Conservation (phyloP, 2,329 filamentous ascomycete species). For the Aspergillus ochraceus region DNA sequence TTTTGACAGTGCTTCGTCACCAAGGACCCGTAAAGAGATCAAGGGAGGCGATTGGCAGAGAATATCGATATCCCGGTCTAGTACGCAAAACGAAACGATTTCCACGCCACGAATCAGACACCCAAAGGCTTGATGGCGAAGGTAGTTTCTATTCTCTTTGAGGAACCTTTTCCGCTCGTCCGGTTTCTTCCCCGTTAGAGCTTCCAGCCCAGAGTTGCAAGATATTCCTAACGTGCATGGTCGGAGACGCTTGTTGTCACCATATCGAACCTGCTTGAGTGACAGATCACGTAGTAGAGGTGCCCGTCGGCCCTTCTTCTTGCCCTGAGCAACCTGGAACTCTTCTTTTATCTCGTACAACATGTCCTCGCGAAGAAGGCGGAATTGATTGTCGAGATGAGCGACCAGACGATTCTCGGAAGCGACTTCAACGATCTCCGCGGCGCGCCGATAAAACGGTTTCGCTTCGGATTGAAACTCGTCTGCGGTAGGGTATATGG, state of each 20-base stretch:
- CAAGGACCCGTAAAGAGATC: slow-evolving; percentile 44
- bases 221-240: slow-evolving; percentile 45
- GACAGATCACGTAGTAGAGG: slow-evolving; percentile 43
- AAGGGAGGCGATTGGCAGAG: slow-evolving; percentile 31
- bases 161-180: slow-evolving; percentile 49
- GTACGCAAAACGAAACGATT: slow-evolving; percentile 60
- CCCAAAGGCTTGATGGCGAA: slow-evolving; percentile 63
- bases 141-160: slow-evolving; percentile 47
- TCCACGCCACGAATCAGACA: slow-evolving; percentile 55
- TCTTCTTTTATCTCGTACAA: slow-evolving; percentile 65
- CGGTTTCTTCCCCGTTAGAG: slow-evolving; percentile 31
- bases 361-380: slow-evolving; percentile 70
- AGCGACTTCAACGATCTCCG: slow-evolving; percentile 48
- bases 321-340: slow-evolving; percentile 51
- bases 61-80: slow-evolving; percentile 53
- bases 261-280: slow-evolving; percentile 41
- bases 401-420: slow-evolving; percentile 41
- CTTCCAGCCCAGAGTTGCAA: slow-evolving; percentile 44
- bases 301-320: slow-evolving; percentile 49
- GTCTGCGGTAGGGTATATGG: slow-evolving; percentile 65
- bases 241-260: slow-evolving; percentile 25
- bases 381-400: slow-evolving; percentile 71
- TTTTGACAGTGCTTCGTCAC: slow-evolving; percentile 47
- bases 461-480: slow-evolving; percentile 58
- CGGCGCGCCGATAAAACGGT: slow-evolving; percentile 57